phyloP scores from a whole-genome alignment of 768 basidiomycete species.

The Amyloporia xantha region DNA sequence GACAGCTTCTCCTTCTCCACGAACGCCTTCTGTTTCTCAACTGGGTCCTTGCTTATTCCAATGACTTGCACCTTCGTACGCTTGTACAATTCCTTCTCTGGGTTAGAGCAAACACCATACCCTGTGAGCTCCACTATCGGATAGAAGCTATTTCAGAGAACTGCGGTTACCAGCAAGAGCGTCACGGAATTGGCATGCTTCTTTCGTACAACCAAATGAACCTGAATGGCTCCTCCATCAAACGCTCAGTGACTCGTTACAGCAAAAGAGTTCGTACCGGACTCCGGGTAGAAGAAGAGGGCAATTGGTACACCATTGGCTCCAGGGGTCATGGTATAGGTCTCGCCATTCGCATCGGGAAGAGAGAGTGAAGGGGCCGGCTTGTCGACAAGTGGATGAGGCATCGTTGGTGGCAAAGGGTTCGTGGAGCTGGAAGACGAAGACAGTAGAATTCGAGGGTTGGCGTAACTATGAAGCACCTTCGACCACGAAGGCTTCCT shows the following conservation, averaged over 20 bases:
- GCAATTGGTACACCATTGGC: conserved; percentile 53
- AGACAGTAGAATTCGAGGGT: neutral
- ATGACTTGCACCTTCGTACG: conserved; percentile 57
- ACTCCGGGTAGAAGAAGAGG: conserved; percentile 74
- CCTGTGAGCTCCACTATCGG: neutral
- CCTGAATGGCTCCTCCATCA: too few species aligned
- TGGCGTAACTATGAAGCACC: neutral
- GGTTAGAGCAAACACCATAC: neutral
- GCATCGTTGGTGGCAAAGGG: neutral
- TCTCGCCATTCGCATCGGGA: conserved; percentile 53
- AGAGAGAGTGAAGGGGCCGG: conserved; percentile 62
- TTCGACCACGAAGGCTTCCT: neutral
- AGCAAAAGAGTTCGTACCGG: conserved; percentile 44
- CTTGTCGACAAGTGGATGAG: conserved; percentile 51
- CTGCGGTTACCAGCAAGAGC: conserved; percentile 51
- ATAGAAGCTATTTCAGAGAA: conserved; percentile 2
- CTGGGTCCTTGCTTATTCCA: conserved; percentile 68
- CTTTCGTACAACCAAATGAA: conserved; percentile 72
- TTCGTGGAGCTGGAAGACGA: neutral
- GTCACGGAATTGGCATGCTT: conserved; percentile 80
- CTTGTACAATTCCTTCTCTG: conserved; percentile 63
- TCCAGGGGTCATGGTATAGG: conserved; percentile 55
- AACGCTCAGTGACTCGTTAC: too few species aligned
- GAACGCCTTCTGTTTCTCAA: conserved; percentile 68
- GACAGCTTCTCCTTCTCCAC: conserved; percentile 64